Evolutionary conservation across 1,284 basidiomycete genomes (phyloP).

Genomic region (Athelia psychrophila): DNA sequence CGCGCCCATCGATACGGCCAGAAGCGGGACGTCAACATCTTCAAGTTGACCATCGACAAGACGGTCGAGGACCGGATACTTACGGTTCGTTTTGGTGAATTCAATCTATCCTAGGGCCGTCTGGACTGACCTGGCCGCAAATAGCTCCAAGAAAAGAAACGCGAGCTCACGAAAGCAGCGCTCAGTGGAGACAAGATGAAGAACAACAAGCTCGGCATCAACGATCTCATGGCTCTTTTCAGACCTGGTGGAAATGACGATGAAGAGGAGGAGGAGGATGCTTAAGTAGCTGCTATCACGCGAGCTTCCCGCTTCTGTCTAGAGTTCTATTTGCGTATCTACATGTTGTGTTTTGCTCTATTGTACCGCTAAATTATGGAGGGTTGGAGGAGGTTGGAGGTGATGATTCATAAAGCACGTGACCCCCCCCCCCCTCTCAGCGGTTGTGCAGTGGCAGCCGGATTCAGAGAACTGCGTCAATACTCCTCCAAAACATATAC

Average conservation of each 20-base stretch:
- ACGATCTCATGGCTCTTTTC: constrained; percentile 83
- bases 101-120: neutral
- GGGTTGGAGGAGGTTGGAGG: too few relatives aligned
- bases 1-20: constrained; percentile 91
- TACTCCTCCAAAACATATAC: too few relatives aligned
- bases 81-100: constrained; percentile 40
- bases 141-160: constrained; percentile 84
- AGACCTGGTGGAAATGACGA: constrained; percentile 51
- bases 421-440: too few relatives aligned
- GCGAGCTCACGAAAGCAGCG: constrained; percentile 81
- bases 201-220: constrained; percentile 80
- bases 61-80: constrained; percentile 93
- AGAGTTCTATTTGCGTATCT: too few relatives aligned
- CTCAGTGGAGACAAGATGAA: constrained; percentile 87
- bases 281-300: neutral
- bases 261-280: constrained; percentile 51
- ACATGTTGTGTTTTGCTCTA: too few relatives aligned
- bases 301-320: too few relatives aligned
- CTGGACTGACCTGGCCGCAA: constrained; percentile 12
- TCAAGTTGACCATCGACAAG: constrained; percentile 86
- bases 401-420: too few relatives aligned
- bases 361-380: too few relatives aligned
- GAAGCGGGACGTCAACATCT: constrained; percentile 84
- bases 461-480: too few relatives aligned
- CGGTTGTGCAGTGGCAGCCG: too few relatives aligned